Evolutionary conservation across 192 early-diverging fungal species (phyloP), one percentile per base, ranked within the genome.

Genomic region (Diversispora epigaea): DNA sequence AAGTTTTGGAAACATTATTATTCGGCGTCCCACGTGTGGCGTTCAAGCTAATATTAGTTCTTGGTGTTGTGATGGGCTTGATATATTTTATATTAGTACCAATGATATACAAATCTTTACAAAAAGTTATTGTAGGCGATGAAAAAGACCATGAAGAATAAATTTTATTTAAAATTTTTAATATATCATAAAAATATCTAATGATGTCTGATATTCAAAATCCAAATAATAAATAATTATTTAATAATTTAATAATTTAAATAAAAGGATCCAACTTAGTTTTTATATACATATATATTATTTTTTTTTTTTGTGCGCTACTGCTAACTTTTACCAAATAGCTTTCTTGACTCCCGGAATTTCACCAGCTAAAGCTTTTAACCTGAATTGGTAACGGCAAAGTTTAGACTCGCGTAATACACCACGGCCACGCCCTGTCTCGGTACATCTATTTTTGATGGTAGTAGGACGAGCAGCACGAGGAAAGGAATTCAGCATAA

Each of bases 331-430:
- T 78, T 90, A 94, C 92, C 92, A 94, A 54, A 90, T 89, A 15
- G 90, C 83, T 78, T 94, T 94, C 79, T 86, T 88, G 46, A 94
- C 92, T 69, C 92, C 92, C 4, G 92, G 91, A 71, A 94, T 79
- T 60, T 92, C 90, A 46, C 92, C 92, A 70, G 89, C 88, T 32
- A 94, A 80, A 11, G 92, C 92, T 79, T 90, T 91, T 52, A 90
- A 56, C 66, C 92, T 89, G 84, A 94, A 94, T 82, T 91, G 89
- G 86, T 90, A 90, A 52, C 91, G 86, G 68, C 89, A 92, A 65
- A 94, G 80, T 66, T 84, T 86, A 84, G 90, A 92, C 55, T 91
- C 88, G 80, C 89, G 87, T 50, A 94, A 82, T 40, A 94, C 77
- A 84, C 92, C 91, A 75, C 89, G 87, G 45, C 86, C 91, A 58